Evolutionary conservation across 176 grass and related monocot species (phyloP), one percentile per base, ranked within the genome.

Genomic region (Musa schizocarpa): DNA sequence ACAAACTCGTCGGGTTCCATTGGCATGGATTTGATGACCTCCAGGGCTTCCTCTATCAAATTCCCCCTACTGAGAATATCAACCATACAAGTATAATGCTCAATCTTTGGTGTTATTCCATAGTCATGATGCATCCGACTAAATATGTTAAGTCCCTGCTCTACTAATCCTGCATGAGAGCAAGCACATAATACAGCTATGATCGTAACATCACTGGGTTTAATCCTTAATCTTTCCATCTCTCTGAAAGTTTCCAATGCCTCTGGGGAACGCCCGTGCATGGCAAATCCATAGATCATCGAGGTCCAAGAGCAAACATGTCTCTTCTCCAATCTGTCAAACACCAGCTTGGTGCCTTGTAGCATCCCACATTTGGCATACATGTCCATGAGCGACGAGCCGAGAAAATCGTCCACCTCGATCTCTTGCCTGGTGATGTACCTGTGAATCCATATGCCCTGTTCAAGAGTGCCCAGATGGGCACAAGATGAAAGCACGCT

Each of bases 61-160:
- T 70, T 70, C 69, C 64, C 66, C 66, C 77, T 59, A 26, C 77
- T 62, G 50, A 79, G 66, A 22, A 79, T 67, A 79, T 71, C 77
- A 14, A 79, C 77, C 65, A 79, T 71, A 29, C 77, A 79, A 16
- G 77, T 71, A 17, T 79, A 79, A 49, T 79, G 77, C 66, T 79
- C 77, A 8, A 79, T 70, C 54, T 43, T 79, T 21, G 77, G 77
- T 10, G 52, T 13, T 11, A 79, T 59, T 13, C 67, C 53, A 25
- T 79, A 79, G 50, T 48, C 53, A 71, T 23, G 77, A 2, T 48
- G 17, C 77, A 71, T 56, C 11, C 54, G 52, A 59, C 17, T 2
- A 23, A 79, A 79, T 20, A 79, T 71, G 7, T 71, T 65, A 10
- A 17, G 77, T 34, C 77, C 66, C 8, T 52, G 53, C 23, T 22